These are phyloP conservation scores for Pseudogymnoascus sp. DNA, from an alignment of 2,329 filamentous ascomycete genomes.

Conservation along the genomic window DNA sequence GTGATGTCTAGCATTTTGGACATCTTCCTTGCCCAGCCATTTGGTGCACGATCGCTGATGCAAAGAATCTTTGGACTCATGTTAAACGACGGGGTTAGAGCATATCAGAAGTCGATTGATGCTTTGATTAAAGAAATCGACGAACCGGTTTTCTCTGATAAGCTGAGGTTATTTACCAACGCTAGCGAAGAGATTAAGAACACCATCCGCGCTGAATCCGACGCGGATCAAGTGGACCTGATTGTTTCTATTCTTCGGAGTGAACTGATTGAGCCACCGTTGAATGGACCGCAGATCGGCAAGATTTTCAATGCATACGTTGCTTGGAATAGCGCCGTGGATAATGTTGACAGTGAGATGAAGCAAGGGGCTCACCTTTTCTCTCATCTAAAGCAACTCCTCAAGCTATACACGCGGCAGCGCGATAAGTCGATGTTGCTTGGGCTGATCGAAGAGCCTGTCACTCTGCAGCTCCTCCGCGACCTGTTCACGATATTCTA, in stretches of 20 bases:
- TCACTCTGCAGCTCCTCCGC: slow-evolving; percentile 91
- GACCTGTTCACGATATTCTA: slow-evolving; percentile 99
- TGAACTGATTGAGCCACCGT: slow-evolving; percentile 62
- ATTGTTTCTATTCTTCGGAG: slow-evolving; percentile 79
- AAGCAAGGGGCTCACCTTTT: slow-evolving; percentile 86
- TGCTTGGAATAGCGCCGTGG: slow-evolving; percentile 89
- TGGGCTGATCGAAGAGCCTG: slow-evolving; percentile 86
- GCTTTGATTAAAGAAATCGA: slow-evolving; percentile 66
- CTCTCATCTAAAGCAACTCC: slow-evolving; percentile 85
- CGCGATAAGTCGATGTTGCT: slow-evolving; percentile 98
- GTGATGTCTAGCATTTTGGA: slow-evolving; percentile 96
- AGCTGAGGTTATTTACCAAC: slow-evolving; percentile 72
- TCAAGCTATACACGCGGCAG: slow-evolving; percentile 86
- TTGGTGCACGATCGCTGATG: slow-evolving; percentile 80
- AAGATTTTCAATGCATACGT: slow-evolving; percentile 91
- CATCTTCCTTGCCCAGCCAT: slow-evolving; percentile 90
- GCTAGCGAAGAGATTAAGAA: slow-evolving; percentile 68
- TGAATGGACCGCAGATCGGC: slow-evolving; percentile 68
- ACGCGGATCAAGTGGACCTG: slow-evolving; percentile 67
- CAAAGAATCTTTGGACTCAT: slow-evolving; percentile 93
- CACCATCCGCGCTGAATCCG: slow-evolving; percentile 64
- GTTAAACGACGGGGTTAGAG: slow-evolving; percentile 79
- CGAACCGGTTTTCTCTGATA: slow-evolving; percentile 70
- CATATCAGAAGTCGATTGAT: slow-evolving; percentile 81
- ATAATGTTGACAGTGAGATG: slow-evolving; percentile 82